These are phyloP conservation scores for Candida sonorensis DNA, from an alignment of 805 yeast genomes.

Conservation along the genomic window DNA sequence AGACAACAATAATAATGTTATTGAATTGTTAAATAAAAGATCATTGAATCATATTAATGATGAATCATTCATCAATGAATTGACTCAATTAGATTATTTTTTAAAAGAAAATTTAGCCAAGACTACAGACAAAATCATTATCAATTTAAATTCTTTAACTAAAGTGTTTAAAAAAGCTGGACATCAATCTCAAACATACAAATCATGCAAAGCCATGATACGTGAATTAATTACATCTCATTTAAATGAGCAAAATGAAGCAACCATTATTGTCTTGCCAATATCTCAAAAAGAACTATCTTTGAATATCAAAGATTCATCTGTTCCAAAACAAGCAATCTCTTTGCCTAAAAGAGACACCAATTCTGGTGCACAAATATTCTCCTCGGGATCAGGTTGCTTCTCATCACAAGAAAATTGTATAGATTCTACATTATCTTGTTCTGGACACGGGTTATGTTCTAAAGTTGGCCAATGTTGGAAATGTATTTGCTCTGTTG, in stretches of 20 bases:
- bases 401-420: conserved; percentile 42
- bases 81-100: conserved; percentile 40
- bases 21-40: conserved; percentile 19
- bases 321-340: conserved; percentile 2
- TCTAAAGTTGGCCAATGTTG: conserved; percentile 36
- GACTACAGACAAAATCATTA: conserved; percentile 24
- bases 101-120: conserved; percentile 17
- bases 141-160: conserved; percentile 36
- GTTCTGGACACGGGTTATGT: conserved; percentile 52
- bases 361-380: conserved; percentile 6
- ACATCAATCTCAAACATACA: conserved; percentile 33
- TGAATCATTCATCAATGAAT: conserved; percentile 40
- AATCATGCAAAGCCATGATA: conserved; percentile 31
- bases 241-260: conserved; percentile 13
- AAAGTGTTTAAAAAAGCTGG: conserved; percentile 39
- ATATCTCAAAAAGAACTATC: conserved; percentile 19
- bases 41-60: conserved; percentile 33
- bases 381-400: conserved; percentile 21
- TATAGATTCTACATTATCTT: conserved; percentile 37
- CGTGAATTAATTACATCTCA: conserved; percentile 23
- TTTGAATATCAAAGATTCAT: conserved; percentile 11
- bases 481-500: conserved; percentile 44
- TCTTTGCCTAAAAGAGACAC: conserved; percentile 18
- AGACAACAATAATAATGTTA: no score
- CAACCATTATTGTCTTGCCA: conserved; percentile 30